phyloP scores from a whole-genome alignment of 495 filamentous ascomycete genomes.

The Hypoxylon trugodes region DNA sequence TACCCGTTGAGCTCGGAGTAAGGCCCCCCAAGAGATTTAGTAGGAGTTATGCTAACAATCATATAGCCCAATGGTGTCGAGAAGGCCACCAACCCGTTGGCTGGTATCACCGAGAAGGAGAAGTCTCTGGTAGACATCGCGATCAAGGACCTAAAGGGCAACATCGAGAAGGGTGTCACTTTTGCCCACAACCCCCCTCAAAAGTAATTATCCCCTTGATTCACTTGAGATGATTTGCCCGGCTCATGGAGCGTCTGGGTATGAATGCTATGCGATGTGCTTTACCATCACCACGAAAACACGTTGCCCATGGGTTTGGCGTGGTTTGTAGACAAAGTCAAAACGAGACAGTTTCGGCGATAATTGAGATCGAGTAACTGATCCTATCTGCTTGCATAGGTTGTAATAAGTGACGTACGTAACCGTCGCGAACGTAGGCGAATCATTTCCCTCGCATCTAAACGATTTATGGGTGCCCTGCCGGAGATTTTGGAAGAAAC shows the following conservation, averaged over 20 bases:
- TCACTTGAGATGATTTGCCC: slow-evolving; percentile 32
- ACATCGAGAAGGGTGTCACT: slow-evolving; percentile 91
- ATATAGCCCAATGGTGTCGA: slow-evolving; percentile 78
- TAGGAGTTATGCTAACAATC: slow-evolving; percentile 42
- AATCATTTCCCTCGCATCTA: slow-evolving; percentile 8
- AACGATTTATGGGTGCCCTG: slow-evolving; percentile 12
- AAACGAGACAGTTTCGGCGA: slow-evolving; percentile 35
- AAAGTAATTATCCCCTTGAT: slow-evolving; percentile 54
- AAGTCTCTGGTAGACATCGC: slow-evolving; percentile 82
- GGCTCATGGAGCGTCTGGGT: slow-evolving; percentile 8
- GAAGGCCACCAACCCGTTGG: slow-evolving; percentile 82
- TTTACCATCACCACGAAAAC: slow-evolving; percentile 26
- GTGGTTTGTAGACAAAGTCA: slow-evolving; percentile 49
- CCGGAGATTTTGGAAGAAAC: neutral
- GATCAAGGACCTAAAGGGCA: slow-evolving; percentile 81
- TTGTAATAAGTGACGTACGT: slow-evolving; percentile 44
- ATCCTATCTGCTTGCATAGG: slow-evolving; percentile 46
- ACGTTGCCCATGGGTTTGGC: slow-evolving; percentile 27
- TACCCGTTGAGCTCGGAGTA: slow-evolving; percentile 94
- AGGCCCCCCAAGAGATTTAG: slow-evolving; percentile 46
- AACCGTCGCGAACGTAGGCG: slow-evolving; percentile 11
- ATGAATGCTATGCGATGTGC: slow-evolving; percentile 31
- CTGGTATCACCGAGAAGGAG: slow-evolving; percentile 77
- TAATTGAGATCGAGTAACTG: slow-evolving; percentile 45
- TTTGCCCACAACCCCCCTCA: slow-evolving; percentile 85